Evolutionary conservation across 495 filamentous ascomycete species (phyloP), one percentile per base, ranked within the genome.

Genomic region (Penicillium flavigenum): DNA sequence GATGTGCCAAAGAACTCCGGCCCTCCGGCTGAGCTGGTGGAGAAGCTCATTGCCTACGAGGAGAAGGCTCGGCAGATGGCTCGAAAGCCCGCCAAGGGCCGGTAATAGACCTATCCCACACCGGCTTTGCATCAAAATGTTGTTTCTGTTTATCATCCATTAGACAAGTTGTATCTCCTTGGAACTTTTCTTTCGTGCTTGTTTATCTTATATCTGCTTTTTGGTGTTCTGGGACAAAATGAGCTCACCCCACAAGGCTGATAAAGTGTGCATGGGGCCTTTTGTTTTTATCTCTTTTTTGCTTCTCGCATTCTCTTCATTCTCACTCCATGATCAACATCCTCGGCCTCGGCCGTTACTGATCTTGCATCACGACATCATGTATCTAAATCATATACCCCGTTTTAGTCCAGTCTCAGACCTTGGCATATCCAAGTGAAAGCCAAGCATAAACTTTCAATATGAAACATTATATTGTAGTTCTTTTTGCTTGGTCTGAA

Each of bases 1-100:
- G 72, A 72, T 20, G 39, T 39, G 22, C 19, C 42, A 26, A 54
- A 51, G 19, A 54, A 65, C 52, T 39, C 60, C 1, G 66, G 66
- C 14, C 61, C 72, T 24, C 48, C 68, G 0, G 62, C 70, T 31
- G 76, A 79, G 8, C 17, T 73, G 16, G 61, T 78, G 27, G 76
- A 76, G 27, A 71, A 66, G 32, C 56, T 78, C 43, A 68, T 77
- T 42, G 65, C 65, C 17, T 70, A 63, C 8, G 75, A 79, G 39
- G 76, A 80, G 41, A 69, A 69, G 51, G 57, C 63, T 34, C 66
- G 71, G 20, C 71, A 73, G 59, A 71, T 63, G 50, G 57, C 55
- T 44, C 69, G 71, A 49, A 75, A 72, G 26, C 54, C 62, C 20
- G 45, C 65, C 51, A 76, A 71, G 62, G 67, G 70, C 14, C 71